Evolutionary conservation across 768 basidiomycete genomes (phyloP).

Genomic region (Lentinula raphanica): DNA sequence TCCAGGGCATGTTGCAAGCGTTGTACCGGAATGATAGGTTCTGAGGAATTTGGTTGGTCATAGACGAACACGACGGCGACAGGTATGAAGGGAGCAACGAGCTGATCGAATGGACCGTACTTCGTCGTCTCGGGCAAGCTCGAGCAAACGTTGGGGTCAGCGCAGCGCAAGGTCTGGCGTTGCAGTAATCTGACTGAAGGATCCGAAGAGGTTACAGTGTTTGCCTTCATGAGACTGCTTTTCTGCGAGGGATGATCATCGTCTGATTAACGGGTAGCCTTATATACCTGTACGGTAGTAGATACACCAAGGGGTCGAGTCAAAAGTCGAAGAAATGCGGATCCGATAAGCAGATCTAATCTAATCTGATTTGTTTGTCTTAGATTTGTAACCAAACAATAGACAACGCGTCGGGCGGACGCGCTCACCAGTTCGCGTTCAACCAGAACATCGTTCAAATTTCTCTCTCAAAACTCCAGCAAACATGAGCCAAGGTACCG

Average conservation of each 20-base stretch:
- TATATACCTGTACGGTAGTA: not conserved
- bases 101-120: slow-evolving; percentile 14
- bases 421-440: not conserved
- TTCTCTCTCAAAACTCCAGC: not conserved
- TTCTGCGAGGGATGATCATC: not conserved
- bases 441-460: not conserved
- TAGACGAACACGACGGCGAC: slow-evolving; percentile 15
- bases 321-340: not conserved
- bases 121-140: slow-evolving; percentile 5
- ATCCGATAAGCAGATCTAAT: not conserved
- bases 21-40: slow-evolving; percentile 8
- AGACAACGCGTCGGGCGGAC: slow-evolving; percentile 1
- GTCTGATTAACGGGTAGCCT: no score
- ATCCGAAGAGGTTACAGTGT: not conserved
- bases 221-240: not conserved
- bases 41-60: not conserved
- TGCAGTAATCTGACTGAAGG: not conserved
- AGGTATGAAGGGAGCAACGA: slow-evolving; percentile 12
- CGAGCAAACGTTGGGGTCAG: slow-evolving; percentile 8
- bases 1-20: slow-evolving; percentile 13
- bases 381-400: not conserved
- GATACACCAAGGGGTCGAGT: not conserved
- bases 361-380: not conserved
- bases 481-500: slow-evolving; percentile 3
- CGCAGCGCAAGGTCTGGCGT: not conserved